Percentiles rank a stretch among this genome's conserved stretches.
These are phyloP conservation scores for Taiozyma onychis DNA, from an alignment of 1,139 yeast genomes.

Conservation along the genomic window DNA sequence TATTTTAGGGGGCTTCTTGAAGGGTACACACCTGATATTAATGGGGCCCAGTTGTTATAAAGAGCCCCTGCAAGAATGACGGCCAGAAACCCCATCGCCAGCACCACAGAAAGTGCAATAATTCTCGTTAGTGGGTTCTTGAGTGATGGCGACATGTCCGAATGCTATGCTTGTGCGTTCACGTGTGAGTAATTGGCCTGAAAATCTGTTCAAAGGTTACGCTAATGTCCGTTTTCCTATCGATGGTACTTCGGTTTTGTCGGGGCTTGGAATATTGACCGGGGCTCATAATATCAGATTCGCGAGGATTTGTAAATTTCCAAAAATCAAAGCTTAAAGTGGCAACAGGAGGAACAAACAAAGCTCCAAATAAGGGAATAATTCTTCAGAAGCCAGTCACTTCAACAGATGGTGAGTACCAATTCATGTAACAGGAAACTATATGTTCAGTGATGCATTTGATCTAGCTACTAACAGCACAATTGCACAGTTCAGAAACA, in stretches of 20 bases:
- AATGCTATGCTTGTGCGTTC: background rate
- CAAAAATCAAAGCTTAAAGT: background rate
- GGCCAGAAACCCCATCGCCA: conserved; percentile 73
- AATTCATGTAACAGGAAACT: background rate
- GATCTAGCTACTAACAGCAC: background rate
- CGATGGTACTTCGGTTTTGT: conserved; percentile 1
- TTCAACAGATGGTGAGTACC: background rate
- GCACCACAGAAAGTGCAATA: conserved; percentile 64
- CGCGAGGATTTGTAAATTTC: background rate
- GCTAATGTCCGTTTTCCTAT: background rate
- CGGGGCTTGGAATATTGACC: background rate
- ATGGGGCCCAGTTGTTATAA: conserved; percentile 73
- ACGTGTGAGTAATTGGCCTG: background rate
- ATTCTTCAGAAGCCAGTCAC: background rate
- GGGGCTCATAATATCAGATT: background rate
- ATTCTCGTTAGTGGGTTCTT: conserved; percentile 65
- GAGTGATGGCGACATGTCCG: background rate
- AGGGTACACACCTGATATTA: conserved; percentile 29
- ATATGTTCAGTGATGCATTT: background rate
- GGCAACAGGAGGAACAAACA: background rate
- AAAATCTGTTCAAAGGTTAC: background rate
- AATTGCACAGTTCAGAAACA: conserved; percentile 70
- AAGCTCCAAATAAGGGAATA: background rate
- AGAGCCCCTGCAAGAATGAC: conserved; percentile 70
- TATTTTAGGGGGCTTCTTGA: background rate